Conservation (phyloP, 257 asterid species). For the Ajuga chamaepitys region DNA sequence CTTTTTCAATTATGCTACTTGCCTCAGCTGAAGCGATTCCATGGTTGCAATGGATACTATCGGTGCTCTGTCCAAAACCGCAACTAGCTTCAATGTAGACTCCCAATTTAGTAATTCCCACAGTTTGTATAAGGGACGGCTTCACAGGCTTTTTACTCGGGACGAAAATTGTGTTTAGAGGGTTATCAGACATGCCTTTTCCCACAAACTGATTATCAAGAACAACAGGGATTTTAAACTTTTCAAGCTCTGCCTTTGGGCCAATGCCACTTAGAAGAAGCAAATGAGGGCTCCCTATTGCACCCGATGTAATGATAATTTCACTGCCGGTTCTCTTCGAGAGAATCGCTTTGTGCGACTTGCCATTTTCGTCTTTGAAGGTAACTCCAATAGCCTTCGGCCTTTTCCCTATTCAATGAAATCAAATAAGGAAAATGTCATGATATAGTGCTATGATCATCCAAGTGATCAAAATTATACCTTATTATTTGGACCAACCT, state of each 20-base stretch:
- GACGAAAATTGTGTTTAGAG: constrained; percentile 75
- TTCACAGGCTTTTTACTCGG: constrained; percentile 51
- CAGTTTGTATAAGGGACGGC: constrained; percentile 78
- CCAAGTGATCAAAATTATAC: background rate
- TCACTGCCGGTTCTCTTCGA: constrained; percentile 67
- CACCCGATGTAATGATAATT: constrained; percentile 73
- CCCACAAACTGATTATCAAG: constrained; percentile 67
- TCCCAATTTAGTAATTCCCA: constrained; percentile 82
- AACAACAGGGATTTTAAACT: constrained; percentile 58
- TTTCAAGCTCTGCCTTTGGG: constrained; percentile 59
- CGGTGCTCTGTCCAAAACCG: constrained; percentile 77
- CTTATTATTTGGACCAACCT: constrained; percentile 29
- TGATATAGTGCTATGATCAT: background rate
- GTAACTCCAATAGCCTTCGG: constrained; percentile 74
- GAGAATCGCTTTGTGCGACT: constrained; percentile 52
- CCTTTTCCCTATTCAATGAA: constrained; percentile 37
- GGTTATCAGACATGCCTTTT: constrained; percentile 78
- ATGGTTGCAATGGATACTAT: constrained; percentile 70
- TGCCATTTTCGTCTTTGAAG: constrained; percentile 82
- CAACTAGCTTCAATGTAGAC: constrained; percentile 94
- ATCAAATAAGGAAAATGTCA: background rate
- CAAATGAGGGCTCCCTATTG: constrained; percentile 96
- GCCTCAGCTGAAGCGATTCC: constrained; percentile 95
- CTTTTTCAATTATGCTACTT: background rate
- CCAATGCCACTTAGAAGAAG: constrained; percentile 88